Conservation (phyloP, 768 basidiomycete species). For the Neoboletus subvelutipes region DNA sequence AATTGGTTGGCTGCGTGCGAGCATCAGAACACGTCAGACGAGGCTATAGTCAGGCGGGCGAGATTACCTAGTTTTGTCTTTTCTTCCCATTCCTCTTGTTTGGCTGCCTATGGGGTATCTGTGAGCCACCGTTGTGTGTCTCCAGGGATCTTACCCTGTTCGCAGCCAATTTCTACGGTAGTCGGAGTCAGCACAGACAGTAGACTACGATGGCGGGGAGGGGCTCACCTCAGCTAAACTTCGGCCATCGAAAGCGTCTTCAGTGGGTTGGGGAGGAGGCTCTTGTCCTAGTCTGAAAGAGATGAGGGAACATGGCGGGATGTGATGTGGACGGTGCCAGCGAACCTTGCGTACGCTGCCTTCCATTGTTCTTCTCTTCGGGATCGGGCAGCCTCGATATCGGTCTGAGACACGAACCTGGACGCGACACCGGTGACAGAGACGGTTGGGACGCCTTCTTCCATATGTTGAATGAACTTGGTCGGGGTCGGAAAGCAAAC, state of each 20-base stretch:
- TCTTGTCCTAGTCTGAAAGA: conserved; percentile 72
- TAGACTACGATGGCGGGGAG: conserved; percentile 6
- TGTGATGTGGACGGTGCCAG: neutral
- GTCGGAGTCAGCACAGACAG: conserved; percentile 12
- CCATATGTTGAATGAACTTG: conserved; percentile 42
- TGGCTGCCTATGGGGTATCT: conserved; percentile 57
- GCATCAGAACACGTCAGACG: conserved; percentile 9
- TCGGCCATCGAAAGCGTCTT: conserved; percentile 79
- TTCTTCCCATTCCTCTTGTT: conserved; percentile 94
- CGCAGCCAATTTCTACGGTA: conserved; percentile 76
- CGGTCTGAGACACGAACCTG: conserved; percentile 78
- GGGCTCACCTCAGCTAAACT: conserved; percentile 82
- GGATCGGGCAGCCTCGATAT: conserved; percentile 70
- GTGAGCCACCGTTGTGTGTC: conserved; percentile 10
- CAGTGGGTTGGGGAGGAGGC: conserved; percentile 71
- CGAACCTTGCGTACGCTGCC: conserved; percentile 80
- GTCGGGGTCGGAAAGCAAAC: conserved; percentile 24
- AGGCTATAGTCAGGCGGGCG: conserved; percentile 3
- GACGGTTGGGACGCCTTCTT: conserved; percentile 70
- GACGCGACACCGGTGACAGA: conserved; percentile 74
- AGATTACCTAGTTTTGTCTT: conserved; percentile 67
- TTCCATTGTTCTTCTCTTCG: conserved; percentile 85
- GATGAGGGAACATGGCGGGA: conserved; percentile 5
- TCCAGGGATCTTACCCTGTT: conserved; percentile 60
- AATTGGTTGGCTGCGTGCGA: conserved; percentile 73